Base-by-base conservation (phyloP, 148 eudicot species). In the Camellia sinensis region DNA sequence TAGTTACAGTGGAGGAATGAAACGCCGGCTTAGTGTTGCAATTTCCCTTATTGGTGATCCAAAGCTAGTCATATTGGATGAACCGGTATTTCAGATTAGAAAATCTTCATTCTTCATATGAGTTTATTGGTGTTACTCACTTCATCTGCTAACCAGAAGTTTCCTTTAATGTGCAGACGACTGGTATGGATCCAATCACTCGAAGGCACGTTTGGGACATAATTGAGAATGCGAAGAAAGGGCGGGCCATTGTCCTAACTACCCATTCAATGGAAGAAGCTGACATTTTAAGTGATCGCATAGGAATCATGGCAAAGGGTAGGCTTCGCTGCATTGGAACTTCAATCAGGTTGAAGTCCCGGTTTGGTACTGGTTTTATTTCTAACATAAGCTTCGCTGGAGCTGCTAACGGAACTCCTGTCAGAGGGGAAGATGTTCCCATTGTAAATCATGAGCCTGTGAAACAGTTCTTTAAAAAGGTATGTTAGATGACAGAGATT, bases 181-280 rank as follows among this genome's bases (percentile, higher is more conserved):
- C 98, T 54, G 98, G 98, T 18, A 95, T 95, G 98, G 98, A 93
- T 88, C 97, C 97, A 43, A 87, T 95, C 56, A 95, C 93, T 79
- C 82, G 97, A 78, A 90, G 98, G 77, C 96, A 91, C 76, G 94
- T 93, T 41, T 95, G 95, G 98, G 98, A 95, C 88, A 92, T 95
- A 67, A 95, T 95, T 80, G 98, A 91, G 78, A 80, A 89, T 69
- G 95, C 98, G 74, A 95, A 95, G 80, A 90, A 79, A 80, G 98
- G 96, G 56, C 86, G 97, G 57, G 93, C 94, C 12, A 86, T 95
- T 48, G 80, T 95, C 73, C 85, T 95, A 40, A 93, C 98, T 15
- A 95, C 98, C 78, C 98, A 95, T 79, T 95, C 98, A 10, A 95
- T 93, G 98, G 98, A 93, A 87, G 98, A 95, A 86, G 98, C 98